Evolutionary conservation across 2,329 filamentous ascomycete species (phyloP), one percentile per base, ranked within the genome.

Genomic region (Fusarium anguioides): DNA sequence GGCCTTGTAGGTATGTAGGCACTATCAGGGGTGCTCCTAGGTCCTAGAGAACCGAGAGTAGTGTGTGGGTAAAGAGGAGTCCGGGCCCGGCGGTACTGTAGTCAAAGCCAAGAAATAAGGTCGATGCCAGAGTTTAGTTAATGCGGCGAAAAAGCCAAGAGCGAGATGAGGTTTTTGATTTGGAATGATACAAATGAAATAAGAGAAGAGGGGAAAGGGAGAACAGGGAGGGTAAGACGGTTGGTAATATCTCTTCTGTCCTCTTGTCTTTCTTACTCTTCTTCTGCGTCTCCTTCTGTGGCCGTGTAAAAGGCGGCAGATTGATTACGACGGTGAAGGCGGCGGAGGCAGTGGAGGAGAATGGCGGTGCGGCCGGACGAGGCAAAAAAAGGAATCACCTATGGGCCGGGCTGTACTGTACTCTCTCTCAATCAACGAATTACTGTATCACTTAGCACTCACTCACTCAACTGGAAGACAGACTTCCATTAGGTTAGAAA

Each of bases 271-370:
- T 42, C 40, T 45, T 33, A 46, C 33, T 55, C 23, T 56, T 40
- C 29, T 39, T 18, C 12, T 24, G 31, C 14, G 24, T 54, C 50
- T 37, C 39, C 20, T 31, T 42, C 51, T 66, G 64, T 61, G 64
- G 54, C 52, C 63, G 61, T 69, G 58, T 59, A 67, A 60, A 68
- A 72, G 67, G 70, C 68, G 70, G 70, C 63, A 68, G 71, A 71
- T 73, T 72, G 71, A 71, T 73, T 72, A 73, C 71, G 71, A 73
- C 71, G 61, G 68, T 64, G 68, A 65, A 61, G 63, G 71, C 71
- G 71, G 71, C 71, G 71, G 63, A 71, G 60, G 71, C 68, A 65
- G 69, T 70, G 68, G 60, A 54, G 48, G 39, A 56, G 50, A 68
- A 68, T 68, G 64, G 64, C 64, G 64, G 64, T 68, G 64, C 64